Evolutionary conservation across 2,329 filamentous ascomycete species (phyloP).

Genomic region (Nigrograna mackinnonii): DNA sequence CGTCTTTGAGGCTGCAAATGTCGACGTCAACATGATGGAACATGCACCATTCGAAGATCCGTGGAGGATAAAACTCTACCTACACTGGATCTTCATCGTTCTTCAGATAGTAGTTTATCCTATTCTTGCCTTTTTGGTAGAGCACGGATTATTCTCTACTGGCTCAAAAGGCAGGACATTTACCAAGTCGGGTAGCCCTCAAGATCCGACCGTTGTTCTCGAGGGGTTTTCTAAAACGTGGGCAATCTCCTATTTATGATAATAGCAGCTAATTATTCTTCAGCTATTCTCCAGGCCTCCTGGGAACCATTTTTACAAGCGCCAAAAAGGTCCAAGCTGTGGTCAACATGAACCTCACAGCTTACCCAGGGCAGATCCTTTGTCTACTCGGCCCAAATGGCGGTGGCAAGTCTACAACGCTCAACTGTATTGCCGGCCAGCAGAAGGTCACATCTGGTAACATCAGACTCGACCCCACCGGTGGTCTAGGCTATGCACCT

Average conservation of each 20-base stretch:
- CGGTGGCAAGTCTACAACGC: constrained; percentile 26
- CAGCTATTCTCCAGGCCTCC: constrained; percentile 15
- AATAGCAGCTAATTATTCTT: constrained; percentile 11
- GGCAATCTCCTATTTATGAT: constrained; percentile 7
- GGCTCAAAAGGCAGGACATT: constrained; percentile 39
- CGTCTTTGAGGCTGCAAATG: constrained; percentile 15
- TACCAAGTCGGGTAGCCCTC: constrained; percentile 3
- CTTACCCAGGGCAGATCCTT: constrained; percentile 26
- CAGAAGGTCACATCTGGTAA: constrained; percentile 24
- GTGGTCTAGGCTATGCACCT: constrained; percentile 28
- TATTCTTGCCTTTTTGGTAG: constrained; percentile 19
- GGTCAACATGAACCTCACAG: constrained; percentile 18
- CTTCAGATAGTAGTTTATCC: constrained; percentile 26
- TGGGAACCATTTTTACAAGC: constrained; percentile 23
- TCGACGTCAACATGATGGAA: constrained; percentile 11
- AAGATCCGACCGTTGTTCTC: constrained; percentile 45
- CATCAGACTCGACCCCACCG: constrained; percentile 22
- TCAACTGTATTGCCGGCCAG: constrained; percentile 26
- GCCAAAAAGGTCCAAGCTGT: constrained; percentile 23
- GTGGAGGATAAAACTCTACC: constrained; percentile 20
- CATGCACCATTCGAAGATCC: constrained; percentile 1
- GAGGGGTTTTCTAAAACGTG: constrained; percentile 23
- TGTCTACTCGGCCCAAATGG: constrained; percentile 30
- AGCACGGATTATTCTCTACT: constrained; percentile 22
- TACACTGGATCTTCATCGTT: constrained; percentile 22